Evolutionary conservation across 2,329 filamentous ascomycete genomes (phyloP).

Genomic region (Trichoderma polysporum): DNA sequence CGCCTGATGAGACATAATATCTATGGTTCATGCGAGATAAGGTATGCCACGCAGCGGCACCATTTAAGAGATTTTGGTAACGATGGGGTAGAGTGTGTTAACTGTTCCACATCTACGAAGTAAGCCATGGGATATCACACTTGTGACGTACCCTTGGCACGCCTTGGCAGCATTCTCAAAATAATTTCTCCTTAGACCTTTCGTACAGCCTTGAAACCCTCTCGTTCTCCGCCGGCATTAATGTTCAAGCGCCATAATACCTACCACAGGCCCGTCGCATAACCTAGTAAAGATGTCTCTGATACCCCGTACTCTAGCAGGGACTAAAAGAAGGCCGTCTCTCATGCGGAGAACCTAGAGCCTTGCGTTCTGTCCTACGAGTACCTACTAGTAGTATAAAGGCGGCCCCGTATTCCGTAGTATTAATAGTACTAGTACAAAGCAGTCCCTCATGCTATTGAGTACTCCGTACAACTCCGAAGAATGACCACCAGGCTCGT

Average conservation of each 20-base stretch:
- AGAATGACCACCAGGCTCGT: not conserved
- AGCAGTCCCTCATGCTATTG: not conserved
- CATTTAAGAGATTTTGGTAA: not conserved
- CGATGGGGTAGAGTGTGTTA: not conserved
- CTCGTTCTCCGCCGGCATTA: not conserved
- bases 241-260: too few relatives aligned
- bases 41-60: not conserved
- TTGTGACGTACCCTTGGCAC: not conserved
- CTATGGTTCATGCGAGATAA: not conserved
- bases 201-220: not conserved
- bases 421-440: not conserved
- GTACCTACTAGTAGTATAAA: not conserved
- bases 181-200: not conserved
- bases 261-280: too few relatives aligned
- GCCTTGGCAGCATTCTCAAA: not conserved
- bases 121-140: not conserved
- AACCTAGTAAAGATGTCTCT: not conserved
- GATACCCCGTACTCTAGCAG: not conserved
- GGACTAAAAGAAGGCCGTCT: not conserved
- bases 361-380: not conserved
- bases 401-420: too few relatives aligned
- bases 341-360: not conserved
- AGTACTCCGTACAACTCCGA: not conserved
- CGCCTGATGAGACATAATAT: not conserved
- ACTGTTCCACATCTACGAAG: too few relatives aligned